A percentile compares a stretch with the other conserved stretches of the same genome.
Conservation (phyloP, 2,329 filamentous ascomycete species). For the Coniochaeta prunicola region DNA sequence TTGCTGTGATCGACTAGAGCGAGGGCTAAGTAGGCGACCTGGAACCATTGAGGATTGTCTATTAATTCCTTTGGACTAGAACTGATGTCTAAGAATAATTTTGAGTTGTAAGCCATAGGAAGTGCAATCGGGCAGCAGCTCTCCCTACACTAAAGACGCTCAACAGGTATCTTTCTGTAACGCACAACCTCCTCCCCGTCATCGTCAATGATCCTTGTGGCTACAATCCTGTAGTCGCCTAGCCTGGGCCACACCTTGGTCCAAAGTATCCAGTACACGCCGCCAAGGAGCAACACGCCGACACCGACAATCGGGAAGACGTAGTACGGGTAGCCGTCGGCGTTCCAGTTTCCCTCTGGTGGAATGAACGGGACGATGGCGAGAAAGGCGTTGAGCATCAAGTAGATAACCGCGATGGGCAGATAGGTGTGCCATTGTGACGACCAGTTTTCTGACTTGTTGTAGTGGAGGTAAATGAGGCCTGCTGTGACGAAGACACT, state of each 20-base stretch:
- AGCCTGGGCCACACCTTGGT: constrained; percentile 40
- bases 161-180: constrained; percentile 17
- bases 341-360: constrained; percentile 37
- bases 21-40: neutral
- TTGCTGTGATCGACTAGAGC: neutral
- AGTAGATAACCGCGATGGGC: constrained; percentile 38
- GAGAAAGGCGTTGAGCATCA: constrained; percentile 44
- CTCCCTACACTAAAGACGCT: neutral
- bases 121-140: neutral
- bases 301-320: constrained; percentile 49
- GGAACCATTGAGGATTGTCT: neutral
- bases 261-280: constrained; percentile 46
- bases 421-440: constrained; percentile 45
- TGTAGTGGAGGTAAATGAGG: constrained; percentile 43
- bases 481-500: constrained; percentile 43
- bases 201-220: constrained; percentile 33
- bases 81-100: neutral
- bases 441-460: constrained; percentile 42
- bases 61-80: neutral
- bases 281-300: constrained; percentile 41
- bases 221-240: constrained; percentile 41
- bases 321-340: constrained; percentile 47
- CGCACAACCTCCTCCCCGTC: constrained; percentile 30
- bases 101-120: neutral
- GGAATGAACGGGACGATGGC: constrained; percentile 48